Evolutionary conservation across 106 monocot species (phyloP).

Genomic region (Platanthera zijinensis): DNA sequence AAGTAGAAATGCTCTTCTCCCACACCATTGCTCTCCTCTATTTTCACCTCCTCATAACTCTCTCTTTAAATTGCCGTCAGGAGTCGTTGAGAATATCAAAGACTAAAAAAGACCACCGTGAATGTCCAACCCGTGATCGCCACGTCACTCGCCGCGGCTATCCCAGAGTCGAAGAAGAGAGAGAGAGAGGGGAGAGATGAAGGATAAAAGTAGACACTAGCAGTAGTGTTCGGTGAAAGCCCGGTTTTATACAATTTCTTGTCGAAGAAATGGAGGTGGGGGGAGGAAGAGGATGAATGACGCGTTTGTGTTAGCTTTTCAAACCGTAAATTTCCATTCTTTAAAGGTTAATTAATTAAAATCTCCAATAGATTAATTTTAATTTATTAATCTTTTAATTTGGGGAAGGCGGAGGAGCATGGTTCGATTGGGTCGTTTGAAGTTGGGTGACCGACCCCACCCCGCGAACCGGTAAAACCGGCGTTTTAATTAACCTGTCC

Average conservation of each 20-base stretch:
- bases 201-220: no score
- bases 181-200: neutral
- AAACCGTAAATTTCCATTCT: neutral
- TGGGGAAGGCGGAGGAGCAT: neutral
- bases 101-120: neutral
- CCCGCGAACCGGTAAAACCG: neutral
- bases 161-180: neutral
- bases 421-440: neutral
- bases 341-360: neutral
- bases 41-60: neutral
- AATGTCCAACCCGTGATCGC: neutral
- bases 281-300: neutral
- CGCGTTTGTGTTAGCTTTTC: neutral
- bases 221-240: no score
- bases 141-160: neutral
- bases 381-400: neutral
- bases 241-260: no score
- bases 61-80: constrained; percentile 3
- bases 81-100: constrained; percentile 1
- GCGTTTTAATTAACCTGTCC: no score
- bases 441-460: constrained; percentile 5
- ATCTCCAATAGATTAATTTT: neutral
- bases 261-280: no score
- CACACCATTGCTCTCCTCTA: neutral
- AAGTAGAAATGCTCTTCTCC: neutral